These are phyloP conservation scores for Euphrasia confusa DNA, from an alignment of 257 asterid genomes.

Conservation along the genomic window DNA sequence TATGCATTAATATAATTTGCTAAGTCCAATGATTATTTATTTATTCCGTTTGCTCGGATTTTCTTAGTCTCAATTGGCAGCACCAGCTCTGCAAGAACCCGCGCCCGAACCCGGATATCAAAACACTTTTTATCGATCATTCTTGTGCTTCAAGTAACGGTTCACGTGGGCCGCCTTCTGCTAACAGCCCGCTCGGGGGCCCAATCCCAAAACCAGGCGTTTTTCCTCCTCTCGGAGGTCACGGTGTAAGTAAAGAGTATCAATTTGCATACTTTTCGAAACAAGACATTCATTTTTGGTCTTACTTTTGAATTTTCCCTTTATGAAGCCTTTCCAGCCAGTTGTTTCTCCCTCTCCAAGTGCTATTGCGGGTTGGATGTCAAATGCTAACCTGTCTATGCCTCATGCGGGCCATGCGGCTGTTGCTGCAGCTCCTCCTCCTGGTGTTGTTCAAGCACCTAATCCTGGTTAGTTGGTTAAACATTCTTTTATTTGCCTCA, in stretches of 20 bases:
- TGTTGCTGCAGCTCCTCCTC: conserved; percentile 57
- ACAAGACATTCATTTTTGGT: conserved; percentile 7
- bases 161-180: conserved; percentile 70
- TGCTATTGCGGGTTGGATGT: conserved; percentile 98
- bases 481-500: conserved; percentile 12
- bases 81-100: conserved; percentile 99
- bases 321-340: conserved; percentile 47
- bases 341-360: conserved; percentile 71
- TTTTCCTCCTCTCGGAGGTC: conserved; percentile 84
- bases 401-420: conserved; percentile 51
- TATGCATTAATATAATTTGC: background rate
- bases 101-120: conserved; percentile 92
- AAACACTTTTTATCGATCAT: conserved; percentile 90
- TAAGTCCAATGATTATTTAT: too few species aligned
- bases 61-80: conserved; percentile 94
- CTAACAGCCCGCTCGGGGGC: conserved; percentile 64
- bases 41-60: conserved; percentile 21
- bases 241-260: conserved; percentile 54
- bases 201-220: conserved; percentile 66
- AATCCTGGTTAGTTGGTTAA: conserved; percentile 45
- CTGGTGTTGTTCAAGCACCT: conserved; percentile 48
- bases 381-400: conserved; percentile 56
- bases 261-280: conserved; percentile 15
- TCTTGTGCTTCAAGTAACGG: conserved; percentile 84
- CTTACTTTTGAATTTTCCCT: conserved; percentile 10